Evolutionary conservation across 805 yeast species (phyloP), one percentile per base, ranked within the genome.

Genomic region (Metschnikowia santaceciliae): DNA sequence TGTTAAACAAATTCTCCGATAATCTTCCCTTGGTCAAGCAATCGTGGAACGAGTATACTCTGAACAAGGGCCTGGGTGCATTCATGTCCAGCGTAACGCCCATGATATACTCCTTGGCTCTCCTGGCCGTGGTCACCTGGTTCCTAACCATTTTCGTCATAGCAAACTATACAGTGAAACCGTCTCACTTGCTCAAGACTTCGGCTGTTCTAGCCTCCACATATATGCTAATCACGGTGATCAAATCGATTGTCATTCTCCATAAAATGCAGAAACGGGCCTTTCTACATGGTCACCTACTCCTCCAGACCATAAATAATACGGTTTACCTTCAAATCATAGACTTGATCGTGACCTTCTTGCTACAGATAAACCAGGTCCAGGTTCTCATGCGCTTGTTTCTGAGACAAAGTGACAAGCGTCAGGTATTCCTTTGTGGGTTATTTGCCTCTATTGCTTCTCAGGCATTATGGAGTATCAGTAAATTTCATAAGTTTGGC

Each of bases 311-410:
- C 2, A 61, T 86, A n/a, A 73, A 79, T 47, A 51, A 60, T 2
- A 72, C 76, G 42, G 58, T 69, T 2, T 75, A 74, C 10, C 76
- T 85, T 57, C 79, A 79, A 47, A 70, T 79, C 3, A 67, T 86
- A 13, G 88, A 83, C 61, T 72, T 85, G 45, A 61, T 86, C 1
- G 79, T 81, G 14, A 81, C 81, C 6, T 61, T 83, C 11, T 58
- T 85, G 5, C 71, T 85, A 23, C 86, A 83, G 59, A 66, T 86
- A 32, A 79, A 85, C 47, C 91, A 87, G 63, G 88, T 86, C 0
- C 88, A 84, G 59, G 82, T 86, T 33, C 74, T 84, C 4, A 83
- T 83, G 79, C 71, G 90, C 48, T 64, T 86, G 30, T 86, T 86
- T 58, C 78, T 80, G 48, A 72, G 95, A 46, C 84, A 78, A 42